These are phyloP conservation scores for Helicocarpus griseus DNA, from an alignment of 2,329 filamentous ascomycete species.

Conservation along the genomic window DNA sequence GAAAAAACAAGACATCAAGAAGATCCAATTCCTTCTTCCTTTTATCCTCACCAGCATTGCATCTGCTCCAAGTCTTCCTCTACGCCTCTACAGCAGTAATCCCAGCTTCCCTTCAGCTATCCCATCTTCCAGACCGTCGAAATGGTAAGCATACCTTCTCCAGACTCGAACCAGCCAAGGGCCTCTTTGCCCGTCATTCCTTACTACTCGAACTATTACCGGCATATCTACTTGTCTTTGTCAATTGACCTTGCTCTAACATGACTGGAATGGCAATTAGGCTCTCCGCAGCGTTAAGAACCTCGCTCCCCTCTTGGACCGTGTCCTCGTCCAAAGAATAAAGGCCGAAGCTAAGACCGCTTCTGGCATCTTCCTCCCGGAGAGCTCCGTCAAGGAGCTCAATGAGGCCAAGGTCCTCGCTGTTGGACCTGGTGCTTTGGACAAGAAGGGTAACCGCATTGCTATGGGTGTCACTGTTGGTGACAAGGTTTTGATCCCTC, in stretches of 20 bases:
- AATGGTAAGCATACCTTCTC: slow-evolving; percentile 1
- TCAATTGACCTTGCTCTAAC: background rate
- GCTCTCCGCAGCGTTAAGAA: slow-evolving; percentile 91
- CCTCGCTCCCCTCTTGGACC: slow-evolving; percentile 92
- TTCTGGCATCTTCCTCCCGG: slow-evolving; percentile 92
- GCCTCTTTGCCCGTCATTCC: background rate
- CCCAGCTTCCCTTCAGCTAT: background rate
- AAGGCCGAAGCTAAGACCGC: slow-evolving; percentile 97
- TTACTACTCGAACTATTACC: background rate
- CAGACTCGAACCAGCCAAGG: background rate
- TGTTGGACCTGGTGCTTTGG: slow-evolving; percentile 78
- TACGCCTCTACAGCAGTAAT: background rate
- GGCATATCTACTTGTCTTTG: slow-evolving; percentile 2
- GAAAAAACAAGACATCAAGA: slow-evolving; percentile 5
- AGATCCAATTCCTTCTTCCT: background rate
- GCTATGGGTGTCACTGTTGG: slow-evolving; percentile 72
- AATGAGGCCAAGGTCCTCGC: slow-evolving; percentile 96
- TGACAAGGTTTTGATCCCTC: slow-evolving; percentile 91
- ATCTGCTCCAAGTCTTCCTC: background rate
- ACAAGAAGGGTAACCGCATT: slow-evolving; percentile 82
- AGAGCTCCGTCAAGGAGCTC: slow-evolving; percentile 93
- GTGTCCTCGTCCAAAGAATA: slow-evolving; percentile 93
- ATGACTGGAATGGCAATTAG: slow-evolving; percentile 7
- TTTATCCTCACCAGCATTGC: background rate
- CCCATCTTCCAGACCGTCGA: background rate